phyloP scores from a whole-genome alignment of 2,329 filamentous ascomycete species.

The Teratosphaeria zuluensis region DNA sequence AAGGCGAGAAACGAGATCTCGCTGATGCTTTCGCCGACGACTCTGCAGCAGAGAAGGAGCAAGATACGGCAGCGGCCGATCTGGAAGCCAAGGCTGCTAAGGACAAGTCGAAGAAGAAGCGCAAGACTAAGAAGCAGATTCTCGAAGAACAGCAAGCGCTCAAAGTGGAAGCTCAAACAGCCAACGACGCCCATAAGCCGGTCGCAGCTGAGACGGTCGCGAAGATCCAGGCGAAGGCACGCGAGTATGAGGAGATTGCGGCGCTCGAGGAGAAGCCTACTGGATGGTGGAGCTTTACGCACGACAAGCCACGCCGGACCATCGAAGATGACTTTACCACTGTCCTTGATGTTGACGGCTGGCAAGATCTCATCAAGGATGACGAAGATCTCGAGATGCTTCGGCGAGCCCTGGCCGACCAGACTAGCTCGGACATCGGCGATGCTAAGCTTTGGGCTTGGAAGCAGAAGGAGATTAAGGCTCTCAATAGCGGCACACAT shows the following conservation, averaged over 20 bases:
- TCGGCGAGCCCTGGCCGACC: constrained; percentile 40
- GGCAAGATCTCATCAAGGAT: constrained; percentile 60
- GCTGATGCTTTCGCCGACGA: constrained; percentile 16
- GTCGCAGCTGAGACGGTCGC: constrained; percentile 27
- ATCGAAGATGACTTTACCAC: constrained; percentile 56
- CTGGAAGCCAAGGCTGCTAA: constrained; percentile 25
- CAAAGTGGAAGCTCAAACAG: constrained; percentile 32
- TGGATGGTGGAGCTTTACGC: constrained; percentile 48
- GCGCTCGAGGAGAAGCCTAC: constrained; percentile 41
- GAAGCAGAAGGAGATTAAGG: constrained; percentile 63
- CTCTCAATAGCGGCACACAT: constrained; percentile 50
- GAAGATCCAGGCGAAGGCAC: constrained; percentile 26
- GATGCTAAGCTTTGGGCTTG: constrained; percentile 57
- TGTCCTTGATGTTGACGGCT: constrained; percentile 60
- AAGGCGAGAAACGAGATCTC: constrained; percentile 40
- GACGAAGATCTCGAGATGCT: constrained; percentile 55
- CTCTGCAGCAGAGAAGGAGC: constrained; percentile 15
- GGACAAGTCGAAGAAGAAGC: constrained; percentile 47
- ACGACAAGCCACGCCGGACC: constrained; percentile 50
- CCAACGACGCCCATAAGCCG: constrained; percentile 16
- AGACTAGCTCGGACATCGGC: constrained; percentile 41
- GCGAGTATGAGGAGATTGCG: constrained; percentile 38
- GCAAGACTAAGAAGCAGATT: constrained; percentile 69
- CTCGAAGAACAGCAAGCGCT: constrained; percentile 57
- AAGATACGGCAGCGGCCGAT: constrained; percentile 16